Evolutionary conservation across 2,329 filamentous ascomycete species (phyloP), one percentile per base, ranked within the genome.

Genomic region (Alternaria arbusti): DNA sequence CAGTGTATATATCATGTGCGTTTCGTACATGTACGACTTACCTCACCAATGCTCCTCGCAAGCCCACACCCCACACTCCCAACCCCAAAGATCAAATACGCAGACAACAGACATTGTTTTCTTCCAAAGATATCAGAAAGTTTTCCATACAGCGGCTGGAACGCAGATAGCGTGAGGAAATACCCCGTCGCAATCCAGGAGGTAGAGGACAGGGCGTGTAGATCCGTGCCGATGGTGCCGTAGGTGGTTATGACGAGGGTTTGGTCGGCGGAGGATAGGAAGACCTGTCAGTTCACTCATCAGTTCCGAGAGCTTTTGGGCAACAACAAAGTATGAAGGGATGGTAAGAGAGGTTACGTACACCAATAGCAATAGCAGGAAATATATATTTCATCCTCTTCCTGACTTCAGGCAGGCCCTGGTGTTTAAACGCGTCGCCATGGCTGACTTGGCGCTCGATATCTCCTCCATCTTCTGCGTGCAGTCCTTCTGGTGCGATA

Each of bases 211-310:
- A 95, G 83, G 2, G 91, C 90, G 55, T 91, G 84, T 26, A 95
- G 82, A 66, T 94, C 92, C 60, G 86, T 92, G 11, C 91, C 91
- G 70, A 95, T 94, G 66, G 86, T 88, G 54, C 90, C 90, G 77
- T 94, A 94, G n/a, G 86, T 89, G n/a, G 89, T 88, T 52, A 94
- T 88, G 28, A 92, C 89, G 57, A 94, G 88, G 0, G 92, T 92
- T 77, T 94, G 91, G 74, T 95, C 92, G n/a, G 77, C 77, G 15
- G 91, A 90, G 20, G 89, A 86, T 8, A 95, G 84, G 74, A 92
- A 92, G 44, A 94, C 82, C 89, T 91, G 73, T n/a, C 4, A 47
- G 8, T 40, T 17, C 23, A 40, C 5, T 58, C 13, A 45, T 57
- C 26, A 61, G 46, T 15, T 20, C 11, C 26, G 7, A 22, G n/a